Base-by-base conservation (phyloP, 768 basidiomycete species). In the Collybiopsis luxurians region DNA sequence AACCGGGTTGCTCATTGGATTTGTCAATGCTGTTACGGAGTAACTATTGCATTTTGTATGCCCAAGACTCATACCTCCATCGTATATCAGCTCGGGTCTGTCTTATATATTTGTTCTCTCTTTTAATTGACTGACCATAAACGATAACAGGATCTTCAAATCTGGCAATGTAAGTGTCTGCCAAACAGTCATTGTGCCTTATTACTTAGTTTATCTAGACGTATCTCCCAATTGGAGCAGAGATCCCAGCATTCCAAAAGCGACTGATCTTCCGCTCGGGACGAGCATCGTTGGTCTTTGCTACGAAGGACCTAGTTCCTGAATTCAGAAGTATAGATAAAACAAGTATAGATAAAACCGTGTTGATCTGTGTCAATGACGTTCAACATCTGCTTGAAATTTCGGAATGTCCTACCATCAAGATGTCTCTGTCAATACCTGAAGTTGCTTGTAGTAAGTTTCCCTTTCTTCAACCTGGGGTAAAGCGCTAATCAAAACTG, bases 41-140 rank as follows among this genome's bases (percentile, higher is more conserved):
- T 13, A 15, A 36, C 27, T 46, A 26, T 55, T 12, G 54, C 54
- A 48, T 55, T 55, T 43, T 55, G 43, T 11, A 55, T 55, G 44
- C 54, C 54, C 15, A 17, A 28, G 26, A 23, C 24, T 15, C 43
- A 44, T 47, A 31, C 28, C 24, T 55, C 54, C 13, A 34, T 55
- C 28, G 54, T 46, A 4, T 55, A 55, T 46, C 54, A 55, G 34
- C 44, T 55, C 11, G 54, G 54, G 54, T 55, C 23, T 43, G 54
- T 21, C n/a, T 31, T 21, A 11, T 15, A 17, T 26, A 49, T 21
- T 36, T 21, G 21, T 21, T 26, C 19, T 15, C 19, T 23, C 26
- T 3, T 21, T 12, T 7, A 9, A 19, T 19, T 10, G 9, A 9
- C 19, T 10, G 19, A 9, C 9, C 19, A 9, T 7, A 38, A 38